Evolutionary conservation across 768 basidiomycete species (phyloP).

Genomic region (Heimioporus sp.): DNA sequence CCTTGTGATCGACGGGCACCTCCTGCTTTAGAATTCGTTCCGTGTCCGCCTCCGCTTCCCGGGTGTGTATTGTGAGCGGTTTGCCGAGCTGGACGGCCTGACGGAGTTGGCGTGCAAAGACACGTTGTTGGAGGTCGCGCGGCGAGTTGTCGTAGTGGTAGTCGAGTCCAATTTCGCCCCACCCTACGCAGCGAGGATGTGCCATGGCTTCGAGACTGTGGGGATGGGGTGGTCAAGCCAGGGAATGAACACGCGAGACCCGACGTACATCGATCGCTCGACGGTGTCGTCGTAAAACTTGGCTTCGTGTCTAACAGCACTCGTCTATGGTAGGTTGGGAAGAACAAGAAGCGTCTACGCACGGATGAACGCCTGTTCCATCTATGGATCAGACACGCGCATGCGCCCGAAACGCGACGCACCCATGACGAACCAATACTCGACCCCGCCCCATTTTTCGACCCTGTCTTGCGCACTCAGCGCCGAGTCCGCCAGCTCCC

Average conservation of each 20-base stretch:
- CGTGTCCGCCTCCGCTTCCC: constrained; percentile 83
- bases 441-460: constrained; percentile 61
- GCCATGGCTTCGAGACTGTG: constrained; percentile 68
- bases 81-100: constrained; percentile 69
- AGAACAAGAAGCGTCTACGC: constrained; percentile 24
- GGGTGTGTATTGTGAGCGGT: constrained; percentile 82
- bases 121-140: constrained; percentile 59
- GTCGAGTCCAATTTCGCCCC: constrained; percentile 88
- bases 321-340: background rate
- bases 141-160: constrained; percentile 84
- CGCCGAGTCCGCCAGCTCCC: constrained; percentile 72
- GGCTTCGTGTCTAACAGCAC: constrained; percentile 59
- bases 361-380: constrained; percentile 64
- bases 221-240: background rate
- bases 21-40: constrained; percentile 74
- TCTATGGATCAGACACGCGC: no score
- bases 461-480: constrained; percentile 45
- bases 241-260: no score
- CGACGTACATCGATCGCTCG: constrained; percentile 62
- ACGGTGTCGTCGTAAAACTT: constrained; percentile 63
- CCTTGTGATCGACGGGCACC: constrained; percentile 69
- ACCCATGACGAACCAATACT: constrained; percentile 88
- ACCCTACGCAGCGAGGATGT: constrained; percentile 81
- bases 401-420: constrained; percentile 7
- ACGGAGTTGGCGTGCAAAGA: constrained; percentile 67